Evolutionary conservation across 139 green algal species (phyloP), one percentile per base, ranked within the genome.

Genomic region (Pseudopediastrum boryanum): DNA sequence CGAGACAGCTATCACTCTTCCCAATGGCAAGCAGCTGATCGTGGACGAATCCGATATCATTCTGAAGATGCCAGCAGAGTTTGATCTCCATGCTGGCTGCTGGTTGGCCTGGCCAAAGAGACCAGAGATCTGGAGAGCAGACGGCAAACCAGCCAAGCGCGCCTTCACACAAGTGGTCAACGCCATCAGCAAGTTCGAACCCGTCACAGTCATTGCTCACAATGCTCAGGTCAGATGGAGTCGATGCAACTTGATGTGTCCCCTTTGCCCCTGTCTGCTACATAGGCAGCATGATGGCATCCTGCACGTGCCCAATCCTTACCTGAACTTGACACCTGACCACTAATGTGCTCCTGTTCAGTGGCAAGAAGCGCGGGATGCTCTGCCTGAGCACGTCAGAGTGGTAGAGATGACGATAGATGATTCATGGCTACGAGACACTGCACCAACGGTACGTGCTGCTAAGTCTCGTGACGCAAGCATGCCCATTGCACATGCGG

Each of bases 341-440:
- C n/a, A n/a, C n/a, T n/a, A n/a, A n/a, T n/a, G n/a, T n/a, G n/a
- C 21, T 51, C 16, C 35, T 43, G 46, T n/a, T n/a, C 79, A 86
- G 81, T 79, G 71, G 46, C 31, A 33, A 8, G 73, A 79, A 9
- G 79, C 75, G 46, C 54, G 59, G 25, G 46, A 56, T 21, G 50
- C 51, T 23, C 44, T 82, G 64, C 73, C 80, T 21, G 66, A 72
- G 23, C 25, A 36, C 27, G 31, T 83, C 27, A 23, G 77, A 2
- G 77, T 83, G 21, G 9, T 83, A 1, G 67, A 77, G 54, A 71
- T 77, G 44, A 58, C 71, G 21, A 59, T 71, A 8, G 77, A 87
- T 41, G 82, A 87, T 64, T 78, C 77, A 4, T 87, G 82, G 82
- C 54, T 87, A 5, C 62, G 82, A n/a, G 82, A 87, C 65, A 75